Conservation (phyloP, 768 basidiomycete genomes). For the Sistotremastrum niveocremeum region DNA sequence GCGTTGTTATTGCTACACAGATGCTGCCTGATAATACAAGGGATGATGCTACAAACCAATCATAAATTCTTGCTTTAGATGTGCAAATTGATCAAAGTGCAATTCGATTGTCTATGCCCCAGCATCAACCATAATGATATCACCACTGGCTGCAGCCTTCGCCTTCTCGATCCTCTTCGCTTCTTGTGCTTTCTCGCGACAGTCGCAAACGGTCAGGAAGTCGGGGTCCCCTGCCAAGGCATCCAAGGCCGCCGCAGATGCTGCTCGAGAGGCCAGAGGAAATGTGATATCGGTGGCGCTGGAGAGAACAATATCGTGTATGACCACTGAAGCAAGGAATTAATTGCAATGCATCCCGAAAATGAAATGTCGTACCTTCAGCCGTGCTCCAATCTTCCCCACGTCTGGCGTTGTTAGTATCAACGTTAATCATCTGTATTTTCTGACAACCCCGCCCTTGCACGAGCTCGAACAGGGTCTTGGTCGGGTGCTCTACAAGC, state of each 20-base stretch:
- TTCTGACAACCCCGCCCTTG: constrained; percentile 59
- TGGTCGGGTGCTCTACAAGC: constrained; percentile 65
- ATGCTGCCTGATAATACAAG: neutral
- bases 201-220: constrained; percentile 58
- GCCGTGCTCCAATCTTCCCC: constrained; percentile 36
- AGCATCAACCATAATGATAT: constrained; percentile 10
- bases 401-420: constrained; percentile 24
- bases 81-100: neutral
- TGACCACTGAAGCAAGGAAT: constrained; percentile 32
- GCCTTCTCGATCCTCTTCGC: constrained; percentile 27
- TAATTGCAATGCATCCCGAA: constrained; percentile 6
- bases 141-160: constrained; percentile 7
- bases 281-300: constrained; percentile 38
- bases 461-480: constrained; percentile 57
- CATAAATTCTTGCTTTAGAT: neutral
- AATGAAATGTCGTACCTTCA: neutral
- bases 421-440: constrained; percentile 40
- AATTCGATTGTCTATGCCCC: constrained; percentile 1
- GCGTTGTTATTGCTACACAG: constrained; percentile 14
- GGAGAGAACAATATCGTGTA: constrained; percentile 54
- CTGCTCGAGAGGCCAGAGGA: constrained; percentile 42
- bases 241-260: constrained; percentile 54
- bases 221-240: constrained; percentile 50
- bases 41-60: neutral
- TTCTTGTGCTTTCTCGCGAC: constrained; percentile 26